Conservation (phyloP, 2,329 filamentous ascomycete genomes). For the Ophiostoma tasmaniense region DNA sequence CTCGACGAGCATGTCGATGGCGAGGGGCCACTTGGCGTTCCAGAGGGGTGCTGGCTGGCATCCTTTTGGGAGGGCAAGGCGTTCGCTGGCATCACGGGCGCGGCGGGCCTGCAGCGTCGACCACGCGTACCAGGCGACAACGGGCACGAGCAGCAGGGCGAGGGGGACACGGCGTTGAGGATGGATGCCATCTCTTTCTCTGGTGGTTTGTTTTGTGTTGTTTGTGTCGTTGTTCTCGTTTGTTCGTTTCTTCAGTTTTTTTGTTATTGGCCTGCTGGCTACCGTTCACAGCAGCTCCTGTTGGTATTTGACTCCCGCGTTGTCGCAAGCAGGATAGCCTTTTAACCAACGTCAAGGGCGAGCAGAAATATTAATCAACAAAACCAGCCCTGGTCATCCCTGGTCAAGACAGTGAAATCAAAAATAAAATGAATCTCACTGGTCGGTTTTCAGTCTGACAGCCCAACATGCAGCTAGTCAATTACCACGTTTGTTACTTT, state of each 20-base stretch:
- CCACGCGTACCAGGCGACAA: background rate
- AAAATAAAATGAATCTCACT: background rate
- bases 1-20: slow-evolving; percentile 3
- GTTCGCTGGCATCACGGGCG: background rate
- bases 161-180: background rate
- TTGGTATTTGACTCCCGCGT: too few species aligned
- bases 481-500: too few species aligned
- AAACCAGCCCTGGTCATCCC: too few species aligned
- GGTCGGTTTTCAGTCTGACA: background rate
- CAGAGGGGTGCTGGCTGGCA: background rate
- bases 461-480: background rate
- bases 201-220: background rate
- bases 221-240: background rate
- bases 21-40: slow-evolving; percentile 5
- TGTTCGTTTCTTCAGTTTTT: too few species aligned
- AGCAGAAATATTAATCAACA: too few species aligned
- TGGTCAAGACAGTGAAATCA: background rate
- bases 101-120: background rate
- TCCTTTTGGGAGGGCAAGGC: background rate
- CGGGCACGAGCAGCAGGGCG: background rate
- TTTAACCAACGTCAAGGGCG: too few species aligned
- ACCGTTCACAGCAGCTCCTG: too few species aligned
- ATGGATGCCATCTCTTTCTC: background rate
- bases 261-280: too few species aligned
- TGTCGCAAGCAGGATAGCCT: too few species aligned